Evolutionary conservation across 1,139 yeast genomes (phyloP), one percentile per base, ranked within the genome.

Genomic region (Saccharomyces hybrid): DNA sequence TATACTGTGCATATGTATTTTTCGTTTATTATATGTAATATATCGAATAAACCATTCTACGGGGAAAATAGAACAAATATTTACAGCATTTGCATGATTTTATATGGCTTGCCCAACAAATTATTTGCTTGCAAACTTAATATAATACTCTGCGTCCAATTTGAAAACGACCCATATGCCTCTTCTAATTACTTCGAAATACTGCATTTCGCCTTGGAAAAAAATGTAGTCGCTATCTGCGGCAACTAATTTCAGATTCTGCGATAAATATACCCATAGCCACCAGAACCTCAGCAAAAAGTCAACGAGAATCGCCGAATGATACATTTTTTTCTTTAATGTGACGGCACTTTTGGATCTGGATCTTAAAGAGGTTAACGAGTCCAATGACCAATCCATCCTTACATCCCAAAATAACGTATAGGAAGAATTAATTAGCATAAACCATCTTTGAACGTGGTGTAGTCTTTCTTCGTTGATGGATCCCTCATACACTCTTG

Each of bases 81-180:
- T 38, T 3, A 38, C 11, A 13, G 6, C 13, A 14, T 16, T 38
- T 16, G 16, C 9, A 16, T 38, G 11, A 11, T 34, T 9, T 16
- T 11, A 16, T 11, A 20, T 16, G 2, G 25, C 9, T 16, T 9
- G 25, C 9, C 16, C 23, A 5, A 16, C 4, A 16, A 13, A 16
- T 38, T 6, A 38, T 16, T 38, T 38, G 44, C 44, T 38, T 38
- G 25, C 25, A 16, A 16, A 38, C 23, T 41, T 44, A 16, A 67
- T 67, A 38, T 70, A 61, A 54, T 63, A 84, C 68, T 91, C 97
- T 44, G 87, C 80, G 63, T 91, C 97, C 32, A 90, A 73, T 67
- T 95, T 85, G 65, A 91, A 74, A 61, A 88, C 81, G 52, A 91
- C 81, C 99, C 99, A 93, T 56, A 89, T 71, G 82, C 93, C 88